Evolutionary conservation across 805 yeast species (phyloP).

Genomic region (Candida andamanensis): DNA sequence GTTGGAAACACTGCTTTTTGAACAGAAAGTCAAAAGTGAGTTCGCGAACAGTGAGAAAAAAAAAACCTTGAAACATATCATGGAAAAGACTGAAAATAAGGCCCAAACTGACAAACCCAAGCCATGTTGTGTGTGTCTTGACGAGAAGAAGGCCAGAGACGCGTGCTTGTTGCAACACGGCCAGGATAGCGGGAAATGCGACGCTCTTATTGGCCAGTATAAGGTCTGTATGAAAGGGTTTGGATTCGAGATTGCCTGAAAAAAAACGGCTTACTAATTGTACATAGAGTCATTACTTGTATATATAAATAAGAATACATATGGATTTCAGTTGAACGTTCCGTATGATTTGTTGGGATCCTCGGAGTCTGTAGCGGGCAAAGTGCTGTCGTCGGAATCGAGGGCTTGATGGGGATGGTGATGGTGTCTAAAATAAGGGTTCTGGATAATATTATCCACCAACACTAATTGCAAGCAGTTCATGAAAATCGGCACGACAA

Average conservation of each 20-base stretch:
- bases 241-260: constrained; percentile 57
- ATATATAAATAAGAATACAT: neutral
- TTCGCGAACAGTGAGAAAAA: too few species aligned
- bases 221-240: constrained; percentile 87
- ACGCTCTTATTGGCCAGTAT: constrained; percentile 63
- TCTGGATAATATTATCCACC: constrained; percentile 68
- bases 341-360: too few species aligned
- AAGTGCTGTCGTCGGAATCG: neutral
- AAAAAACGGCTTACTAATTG: constrained; percentile 4
- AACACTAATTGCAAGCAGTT: constrained; percentile 70
- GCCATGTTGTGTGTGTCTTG: constrained; percentile 94
- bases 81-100: constrained; percentile 8
- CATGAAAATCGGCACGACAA: constrained; percentile 70
- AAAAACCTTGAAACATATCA: too few species aligned
- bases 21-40: too few species aligned
- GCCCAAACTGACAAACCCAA: constrained; percentile 56
- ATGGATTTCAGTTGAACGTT: too few species aligned
- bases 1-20: too few species aligned
- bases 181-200: constrained; percentile 78
- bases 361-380: too few species aligned
- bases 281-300: neutral
- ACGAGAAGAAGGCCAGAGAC: constrained; percentile 76
- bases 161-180: constrained; percentile 83
- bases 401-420: too few species aligned
- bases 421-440: constrained; percentile 25